Evolutionary conservation across 2,329 filamentous ascomycete genomes (phyloP).

Genomic region (Talaromyces pinophilus): DNA sequence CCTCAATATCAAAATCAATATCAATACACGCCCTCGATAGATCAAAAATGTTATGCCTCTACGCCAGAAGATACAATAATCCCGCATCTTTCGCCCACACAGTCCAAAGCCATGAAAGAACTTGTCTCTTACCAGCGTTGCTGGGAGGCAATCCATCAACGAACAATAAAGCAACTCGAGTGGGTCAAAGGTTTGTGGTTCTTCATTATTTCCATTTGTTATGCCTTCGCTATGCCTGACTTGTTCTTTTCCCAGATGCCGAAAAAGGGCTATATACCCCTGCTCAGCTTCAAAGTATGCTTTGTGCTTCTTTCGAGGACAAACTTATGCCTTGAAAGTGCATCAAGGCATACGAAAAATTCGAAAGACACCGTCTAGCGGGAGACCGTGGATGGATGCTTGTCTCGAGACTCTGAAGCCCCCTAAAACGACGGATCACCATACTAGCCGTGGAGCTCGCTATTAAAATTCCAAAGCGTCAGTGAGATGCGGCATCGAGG

Average conservation of each 20-base stretch:
- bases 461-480: neutral
- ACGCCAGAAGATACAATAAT: neutral
- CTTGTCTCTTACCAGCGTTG: slow-evolving; percentile 14
- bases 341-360: neutral
- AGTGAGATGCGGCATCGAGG: neutral
- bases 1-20: neutral
- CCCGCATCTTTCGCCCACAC: neutral
- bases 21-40: neutral
- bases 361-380: neutral
- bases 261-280: slow-evolving; percentile 6
- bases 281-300: slow-evolving; percentile 11
- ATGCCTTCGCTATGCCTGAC: neutral
- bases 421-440: neutral
- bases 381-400: neutral
- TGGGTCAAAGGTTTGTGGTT: slow-evolving; percentile 17
- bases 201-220: neutral
- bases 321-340: neutral
- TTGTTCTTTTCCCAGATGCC: neutral
- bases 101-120: slow-evolving; percentile 7
- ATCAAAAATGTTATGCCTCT: neutral
- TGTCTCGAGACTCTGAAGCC: neutral
- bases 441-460: neutral
- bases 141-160: slow-evolving; percentile 21
- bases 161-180: slow-evolving; percentile 16
- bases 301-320: neutral